phyloP scores from a whole-genome alignment of 192 early-diverging fungal species.

The Coemansia sp. region DNA sequence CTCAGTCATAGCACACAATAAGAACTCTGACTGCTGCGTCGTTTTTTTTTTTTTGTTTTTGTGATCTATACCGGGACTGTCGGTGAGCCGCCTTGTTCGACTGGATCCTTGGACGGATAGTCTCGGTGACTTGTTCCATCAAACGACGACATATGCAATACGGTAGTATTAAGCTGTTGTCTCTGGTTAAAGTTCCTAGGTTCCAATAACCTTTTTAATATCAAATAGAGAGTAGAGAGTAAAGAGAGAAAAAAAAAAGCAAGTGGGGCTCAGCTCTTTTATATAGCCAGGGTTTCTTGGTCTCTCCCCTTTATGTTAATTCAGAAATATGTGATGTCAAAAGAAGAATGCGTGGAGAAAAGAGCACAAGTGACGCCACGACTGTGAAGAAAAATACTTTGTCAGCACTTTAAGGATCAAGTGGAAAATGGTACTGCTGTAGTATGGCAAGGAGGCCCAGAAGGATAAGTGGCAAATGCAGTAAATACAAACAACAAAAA shows the following conservation, averaged over 20 bases:
- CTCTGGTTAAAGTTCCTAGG: neutral
- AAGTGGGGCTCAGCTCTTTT: neutral
- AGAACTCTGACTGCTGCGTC: too few relatives aligned
- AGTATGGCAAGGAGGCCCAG: neutral
- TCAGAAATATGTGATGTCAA: too few relatives aligned
- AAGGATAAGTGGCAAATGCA: slow-evolving; percentile 8
- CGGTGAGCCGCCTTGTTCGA: slow-evolving; percentile 34
- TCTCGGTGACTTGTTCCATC: slow-evolving; percentile 33
- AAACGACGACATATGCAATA: slow-evolving; percentile 15
- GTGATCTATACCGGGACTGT: slow-evolving; percentile 14
- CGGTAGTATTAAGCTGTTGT: neutral
- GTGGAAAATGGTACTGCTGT: slow-evolving; percentile 12
- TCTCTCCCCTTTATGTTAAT: too few relatives aligned
- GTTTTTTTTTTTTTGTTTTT: neutral
- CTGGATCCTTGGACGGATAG: slow-evolving; percentile 46
- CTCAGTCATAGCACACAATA: too few relatives aligned
- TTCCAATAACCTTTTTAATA: too few relatives aligned
- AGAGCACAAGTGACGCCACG: slow-evolving; percentile 17
- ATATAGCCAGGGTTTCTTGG: too few relatives aligned
- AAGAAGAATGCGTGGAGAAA: slow-evolving; percentile 9
- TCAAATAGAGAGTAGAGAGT: neutral
- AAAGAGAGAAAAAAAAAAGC: neutral
- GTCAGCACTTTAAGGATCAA: slow-evolving; percentile 8
- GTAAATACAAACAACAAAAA: slow-evolving; percentile 3
- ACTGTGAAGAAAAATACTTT: neutral